phyloP scores from a whole-genome alignment of 768 basidiomycete genomes.

The Mycena pura region DNA sequence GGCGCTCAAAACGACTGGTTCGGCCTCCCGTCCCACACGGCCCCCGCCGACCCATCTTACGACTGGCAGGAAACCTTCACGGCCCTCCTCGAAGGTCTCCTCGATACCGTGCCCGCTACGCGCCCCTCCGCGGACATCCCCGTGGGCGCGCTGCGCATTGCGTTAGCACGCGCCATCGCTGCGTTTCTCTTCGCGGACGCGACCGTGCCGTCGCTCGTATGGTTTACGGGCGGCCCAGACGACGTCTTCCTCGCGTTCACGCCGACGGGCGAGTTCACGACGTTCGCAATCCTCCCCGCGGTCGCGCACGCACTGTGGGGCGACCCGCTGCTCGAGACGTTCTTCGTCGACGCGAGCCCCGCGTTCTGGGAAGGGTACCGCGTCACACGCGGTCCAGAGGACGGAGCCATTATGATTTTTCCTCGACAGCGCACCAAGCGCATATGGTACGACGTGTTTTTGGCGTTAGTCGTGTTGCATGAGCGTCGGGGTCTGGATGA shows the following conservation, averaged over 20 bases:
- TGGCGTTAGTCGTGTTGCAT: slow-evolving; percentile 60
- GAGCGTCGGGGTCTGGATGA: slow-evolving; percentile 37
- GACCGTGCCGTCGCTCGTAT: slow-evolving; percentile 70
- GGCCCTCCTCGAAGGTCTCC: slow-evolving; percentile 57
- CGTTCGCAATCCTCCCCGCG: slow-evolving; percentile 56
- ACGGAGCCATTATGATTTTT: slow-evolving; percentile 53
- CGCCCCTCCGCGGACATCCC: slow-evolving; percentile 43
- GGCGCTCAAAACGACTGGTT: slow-evolving; percentile 81
- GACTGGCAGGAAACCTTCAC: slow-evolving; percentile 84
- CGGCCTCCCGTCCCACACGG: slow-evolving; percentile 50
- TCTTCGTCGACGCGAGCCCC: slow-evolving; percentile 59
- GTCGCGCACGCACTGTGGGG: slow-evolving; percentile 71
- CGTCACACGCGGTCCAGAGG: slow-evolving; percentile 50
- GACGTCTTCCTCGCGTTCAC: slow-evolving; percentile 57
- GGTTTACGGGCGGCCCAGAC: slow-evolving; percentile 65
- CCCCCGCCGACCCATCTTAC: slow-evolving; percentile 52
- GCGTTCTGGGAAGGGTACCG: slow-evolving; percentile 70
- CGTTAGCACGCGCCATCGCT: slow-evolving; percentile 73
- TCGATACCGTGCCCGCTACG: slow-evolving; percentile 47
- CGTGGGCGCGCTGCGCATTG: slow-evolving; percentile 44
- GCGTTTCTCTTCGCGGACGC: slow-evolving; percentile 81
- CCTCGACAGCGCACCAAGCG: slow-evolving; percentile 77
- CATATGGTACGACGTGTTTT: slow-evolving; percentile 76
- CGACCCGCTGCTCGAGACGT: slow-evolving; percentile 74
- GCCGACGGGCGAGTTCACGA: slow-evolving; percentile 29